These are phyloP conservation scores for Coemansia sp. DNA, from an alignment of 192 early-diverging fungal species.

Conservation along the genomic window DNA sequence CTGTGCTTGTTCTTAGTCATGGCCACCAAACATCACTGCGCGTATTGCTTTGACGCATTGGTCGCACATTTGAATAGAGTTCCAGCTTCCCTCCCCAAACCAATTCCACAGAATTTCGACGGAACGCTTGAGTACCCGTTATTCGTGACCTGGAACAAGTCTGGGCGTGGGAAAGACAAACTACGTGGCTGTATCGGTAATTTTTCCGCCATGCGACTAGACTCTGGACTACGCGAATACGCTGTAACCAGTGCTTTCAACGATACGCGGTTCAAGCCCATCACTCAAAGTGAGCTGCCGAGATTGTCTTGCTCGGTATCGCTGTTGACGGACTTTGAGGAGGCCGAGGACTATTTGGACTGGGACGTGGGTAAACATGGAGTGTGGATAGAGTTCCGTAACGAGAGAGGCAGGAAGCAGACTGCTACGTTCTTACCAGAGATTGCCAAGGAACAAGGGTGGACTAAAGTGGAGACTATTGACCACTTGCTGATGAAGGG, in stretches of 20 bases:
- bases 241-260: conserved; percentile 80
- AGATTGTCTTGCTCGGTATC: conserved; percentile 78
- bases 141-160: conserved; percentile 52
- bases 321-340: conserved; percentile 88
- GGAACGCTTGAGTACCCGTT: conserved; percentile 58
- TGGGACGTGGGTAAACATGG: conserved; percentile 94
- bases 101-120: conserved; percentile 21
- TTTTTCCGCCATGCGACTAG: conserved; percentile 73
- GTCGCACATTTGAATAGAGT: conserved; percentile 62
- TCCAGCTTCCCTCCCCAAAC: neutral
- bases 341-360: conserved; percentile 70
- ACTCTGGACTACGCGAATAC: conserved; percentile 75
- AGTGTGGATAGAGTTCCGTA: conserved; percentile 88
- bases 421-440: conserved; percentile 94
- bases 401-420: conserved; percentile 35
- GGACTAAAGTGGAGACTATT: conserved; percentile 84
- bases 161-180: conserved; percentile 17
- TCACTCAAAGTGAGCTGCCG: conserved; percentile 66
- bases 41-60: conserved; percentile 82
- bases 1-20: neutral
- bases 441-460: conserved; percentile 85
- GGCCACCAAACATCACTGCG: conserved; percentile 66
- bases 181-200: conserved; percentile 95
- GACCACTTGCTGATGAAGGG: conserved; percentile 88
- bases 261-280: conserved; percentile 86